Percentiles rank a stretch among this genome's conserved stretches.
phyloP scores from a whole-genome alignment of 176 grass and related monocot species.

The Paspalum notatum region DNA sequence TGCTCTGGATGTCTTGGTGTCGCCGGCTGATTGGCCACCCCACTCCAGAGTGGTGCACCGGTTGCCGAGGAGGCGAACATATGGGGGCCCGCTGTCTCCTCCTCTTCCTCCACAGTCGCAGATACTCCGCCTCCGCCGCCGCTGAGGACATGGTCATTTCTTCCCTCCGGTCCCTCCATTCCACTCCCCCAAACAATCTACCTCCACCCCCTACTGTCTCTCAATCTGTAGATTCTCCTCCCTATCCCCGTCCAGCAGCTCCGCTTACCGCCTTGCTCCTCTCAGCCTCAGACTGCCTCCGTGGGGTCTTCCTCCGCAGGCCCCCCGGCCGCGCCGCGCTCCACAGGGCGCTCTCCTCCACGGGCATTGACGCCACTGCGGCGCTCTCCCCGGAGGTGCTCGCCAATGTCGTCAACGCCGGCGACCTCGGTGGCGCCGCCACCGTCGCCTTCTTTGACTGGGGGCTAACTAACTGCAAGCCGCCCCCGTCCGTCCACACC shows the following conservation, averaged over 20 bases:
- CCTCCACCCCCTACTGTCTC: not conserved
- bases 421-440: slow-evolving; percentile 54
- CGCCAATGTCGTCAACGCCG: slow-evolving; percentile 51
- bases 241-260: not conserved
- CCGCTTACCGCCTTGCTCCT: slow-evolving; percentile 42
- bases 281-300: slow-evolving; percentile 56
- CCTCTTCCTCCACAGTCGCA: too few species aligned
- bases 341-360: slow-evolving; percentile 58
- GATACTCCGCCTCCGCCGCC: too few species aligned
- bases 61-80: too few species aligned
- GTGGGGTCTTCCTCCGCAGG: slow-evolving; percentile 33
- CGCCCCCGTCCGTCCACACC: slow-evolving; percentile 32
- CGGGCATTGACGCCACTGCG: slow-evolving; percentile 21
- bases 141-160: too few species aligned
- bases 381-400: slow-evolving; percentile 65
- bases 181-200: slow-evolving; percentile 21
- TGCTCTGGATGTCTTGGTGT: too few species aligned
- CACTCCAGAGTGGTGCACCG: too few species aligned
- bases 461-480: slow-evolving; percentile 52
- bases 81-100: too few species aligned
- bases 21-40: too few species aligned
- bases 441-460: slow-evolving; percentile 71
- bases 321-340: slow-evolving; percentile 50
- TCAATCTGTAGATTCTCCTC: not conserved
- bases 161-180: not conserved